phyloP scores from a whole-genome alignment of 2,329 filamentous ascomycete genomes.

The Dryadomyces quercivorus region DNA sequence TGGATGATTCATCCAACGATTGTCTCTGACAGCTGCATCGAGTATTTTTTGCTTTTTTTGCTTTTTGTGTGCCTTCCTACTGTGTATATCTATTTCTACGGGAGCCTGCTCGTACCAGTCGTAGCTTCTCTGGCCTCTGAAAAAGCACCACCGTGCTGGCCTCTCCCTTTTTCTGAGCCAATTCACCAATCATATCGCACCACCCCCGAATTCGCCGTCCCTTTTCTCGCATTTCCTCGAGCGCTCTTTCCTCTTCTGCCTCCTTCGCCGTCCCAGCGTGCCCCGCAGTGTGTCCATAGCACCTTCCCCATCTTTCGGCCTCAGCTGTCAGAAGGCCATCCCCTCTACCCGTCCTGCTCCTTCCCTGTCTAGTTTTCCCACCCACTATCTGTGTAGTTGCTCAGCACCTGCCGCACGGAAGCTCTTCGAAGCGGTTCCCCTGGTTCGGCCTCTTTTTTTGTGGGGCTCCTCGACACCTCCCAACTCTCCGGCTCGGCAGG shows the following conservation, averaged over 20 bases:
- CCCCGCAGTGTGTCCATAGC: background rate
- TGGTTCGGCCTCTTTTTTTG: slow-evolving; percentile 1
- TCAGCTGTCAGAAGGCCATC: background rate
- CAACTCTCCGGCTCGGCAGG: background rate
- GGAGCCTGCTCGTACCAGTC: too few species aligned
- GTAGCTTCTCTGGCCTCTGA: background rate
- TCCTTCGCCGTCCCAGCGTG: background rate
- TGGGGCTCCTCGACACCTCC: background rate
- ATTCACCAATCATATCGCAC: slow-evolving; percentile 1
- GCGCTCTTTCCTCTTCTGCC: background rate
- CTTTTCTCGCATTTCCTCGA: background rate
- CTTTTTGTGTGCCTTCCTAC: too few species aligned
- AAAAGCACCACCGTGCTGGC: background rate
- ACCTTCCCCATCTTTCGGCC: background rate
- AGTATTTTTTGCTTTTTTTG: too few species aligned
- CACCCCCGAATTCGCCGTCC: background rate
- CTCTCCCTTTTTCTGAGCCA: background rate
- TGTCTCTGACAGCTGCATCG: too few species aligned
- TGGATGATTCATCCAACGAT: too few species aligned
- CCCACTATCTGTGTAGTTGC: background rate
- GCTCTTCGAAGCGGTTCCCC: background rate
- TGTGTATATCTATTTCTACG: too few species aligned
- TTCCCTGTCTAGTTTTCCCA: background rate
- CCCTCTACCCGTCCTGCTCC: background rate
- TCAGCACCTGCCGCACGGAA: background rate